These are phyloP conservation scores for Cinnamomum chago DNA, from an alignment of 164 flowering plant genomes.

Conservation along the genomic window DNA sequence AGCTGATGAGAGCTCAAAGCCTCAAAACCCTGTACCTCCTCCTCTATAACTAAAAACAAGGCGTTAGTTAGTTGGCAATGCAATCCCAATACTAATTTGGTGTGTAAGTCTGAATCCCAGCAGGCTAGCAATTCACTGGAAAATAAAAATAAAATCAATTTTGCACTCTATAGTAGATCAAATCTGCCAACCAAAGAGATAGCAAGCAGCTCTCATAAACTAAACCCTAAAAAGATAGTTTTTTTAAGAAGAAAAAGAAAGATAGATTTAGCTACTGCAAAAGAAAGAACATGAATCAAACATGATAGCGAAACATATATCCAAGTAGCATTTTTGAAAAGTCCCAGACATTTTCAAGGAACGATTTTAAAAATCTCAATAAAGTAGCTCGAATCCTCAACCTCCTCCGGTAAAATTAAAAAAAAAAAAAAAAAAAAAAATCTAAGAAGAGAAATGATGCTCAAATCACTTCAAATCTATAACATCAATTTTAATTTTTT, in stretches of 20 bases:
- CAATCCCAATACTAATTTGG: too few relatives aligned
- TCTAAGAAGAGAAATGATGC: too few relatives aligned
- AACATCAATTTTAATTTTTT: too few relatives aligned
- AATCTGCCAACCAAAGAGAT: background rate
- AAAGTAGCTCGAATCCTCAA: too few relatives aligned
- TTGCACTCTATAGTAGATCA: background rate
- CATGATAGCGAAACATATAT: background rate
- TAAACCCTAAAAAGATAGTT: background rate
- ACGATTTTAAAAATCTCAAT: background rate
- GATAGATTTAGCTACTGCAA: too few relatives aligned
- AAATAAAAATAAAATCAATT: background rate
- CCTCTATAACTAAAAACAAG: background rate
- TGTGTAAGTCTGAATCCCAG: background rate
- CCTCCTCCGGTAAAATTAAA: too few relatives aligned
- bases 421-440: too few relatives aligned
- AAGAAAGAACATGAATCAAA: background rate
- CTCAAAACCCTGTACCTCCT: background rate
- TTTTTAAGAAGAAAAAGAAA: too few relatives aligned
- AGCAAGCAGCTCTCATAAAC: background rate
- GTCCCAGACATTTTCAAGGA: background rate
- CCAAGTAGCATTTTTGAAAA: background rate
- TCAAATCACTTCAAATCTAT: too few relatives aligned
- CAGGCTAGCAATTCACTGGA: background rate
- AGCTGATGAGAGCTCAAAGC: background rate
- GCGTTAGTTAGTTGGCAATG: too few relatives aligned